Evolutionary conservation across 2,329 filamentous ascomycete genomes (phyloP).

Genomic region (Rhynchosporium graminicola): DNA sequence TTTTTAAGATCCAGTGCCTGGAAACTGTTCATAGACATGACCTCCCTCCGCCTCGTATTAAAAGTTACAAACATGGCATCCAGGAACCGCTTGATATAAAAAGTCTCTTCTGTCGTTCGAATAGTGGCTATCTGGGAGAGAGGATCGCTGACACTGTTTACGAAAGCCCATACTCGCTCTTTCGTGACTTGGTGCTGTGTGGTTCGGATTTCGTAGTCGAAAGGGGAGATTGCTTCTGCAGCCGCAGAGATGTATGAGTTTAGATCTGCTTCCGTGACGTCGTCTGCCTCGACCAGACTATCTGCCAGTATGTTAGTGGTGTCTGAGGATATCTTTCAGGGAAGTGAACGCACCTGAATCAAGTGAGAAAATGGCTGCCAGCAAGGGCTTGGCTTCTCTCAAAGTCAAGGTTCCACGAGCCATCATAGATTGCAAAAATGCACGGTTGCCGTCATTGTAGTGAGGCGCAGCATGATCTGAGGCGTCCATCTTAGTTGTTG

Average conservation of each 20-base stretch:
- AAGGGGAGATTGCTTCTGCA: slow-evolving; percentile 71
- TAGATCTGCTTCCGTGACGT: slow-evolving; percentile 70
- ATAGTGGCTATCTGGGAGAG: slow-evolving; percentile 85
- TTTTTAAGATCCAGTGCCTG: slow-evolving; percentile 73
- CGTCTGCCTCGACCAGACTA: slow-evolving; percentile 52
- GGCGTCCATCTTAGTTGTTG: neutral
- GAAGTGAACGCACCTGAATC: slow-evolving; percentile 31
- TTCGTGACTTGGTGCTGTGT: slow-evolving; percentile 67
- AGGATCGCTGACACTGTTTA: slow-evolving; percentile 85
- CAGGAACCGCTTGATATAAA: slow-evolving; percentile 83
- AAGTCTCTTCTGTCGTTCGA: slow-evolving; percentile 79
- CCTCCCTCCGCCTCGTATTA: slow-evolving; percentile 78
- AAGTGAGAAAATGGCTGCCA: slow-evolving; percentile 72
- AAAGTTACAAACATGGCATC: slow-evolving; percentile 90
- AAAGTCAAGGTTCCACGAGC: slow-evolving; percentile 76
- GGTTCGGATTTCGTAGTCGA: slow-evolving; percentile 86
- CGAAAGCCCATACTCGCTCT: slow-evolving; percentile 74
- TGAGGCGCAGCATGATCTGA: slow-evolving; percentile 20
- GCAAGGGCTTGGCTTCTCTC: slow-evolving; percentile 68
- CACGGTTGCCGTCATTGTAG: slow-evolving; percentile 66
- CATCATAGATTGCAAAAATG: slow-evolving; percentile 88
- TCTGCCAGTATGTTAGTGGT: slow-evolving; percentile 40
- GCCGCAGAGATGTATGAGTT: slow-evolving; percentile 67
- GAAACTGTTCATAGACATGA: slow-evolving; percentile 78
- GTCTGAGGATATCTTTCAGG: neutral